phyloP scores from a whole-genome alignment of 2,329 filamentous ascomycete species.

The Trichoderma pleuroti region DNA sequence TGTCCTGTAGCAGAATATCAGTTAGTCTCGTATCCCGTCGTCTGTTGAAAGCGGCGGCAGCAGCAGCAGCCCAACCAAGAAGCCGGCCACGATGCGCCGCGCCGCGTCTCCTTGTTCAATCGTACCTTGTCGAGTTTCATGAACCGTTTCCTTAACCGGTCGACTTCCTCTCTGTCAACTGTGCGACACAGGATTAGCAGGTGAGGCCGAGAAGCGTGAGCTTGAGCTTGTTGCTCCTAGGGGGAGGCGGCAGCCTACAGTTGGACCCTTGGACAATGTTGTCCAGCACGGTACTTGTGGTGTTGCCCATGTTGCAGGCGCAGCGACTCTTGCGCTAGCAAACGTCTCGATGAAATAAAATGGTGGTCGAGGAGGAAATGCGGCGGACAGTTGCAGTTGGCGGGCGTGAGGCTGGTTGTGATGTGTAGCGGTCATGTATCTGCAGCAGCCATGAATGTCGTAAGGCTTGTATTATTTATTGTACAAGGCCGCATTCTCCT shows the following conservation, averaged over 20 bases:
- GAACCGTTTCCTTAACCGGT: constrained; percentile 91
- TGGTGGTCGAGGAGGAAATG: neutral
- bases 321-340: neutral
- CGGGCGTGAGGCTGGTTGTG: neutral
- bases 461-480: neutral
- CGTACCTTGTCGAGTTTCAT: constrained; percentile 98
- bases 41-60: neutral
- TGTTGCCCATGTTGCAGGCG: constrained; percentile 58
- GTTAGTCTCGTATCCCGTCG: neutral
- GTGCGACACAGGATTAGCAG: constrained; percentile 4
- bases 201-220: neutral
- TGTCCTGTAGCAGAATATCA: constrained; percentile 60
- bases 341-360: neutral
- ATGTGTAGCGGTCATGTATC: neutral
- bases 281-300: constrained; percentile 75
- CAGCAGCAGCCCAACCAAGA: neutral
- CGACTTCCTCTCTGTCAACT: constrained; percentile 98
- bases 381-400: neutral
- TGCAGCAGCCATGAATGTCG: neutral
- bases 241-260: constrained; percentile 55
- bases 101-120: constrained; percentile 2
- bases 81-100: neutral
- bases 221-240: too few species aligned
- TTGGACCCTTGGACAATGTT: constrained; percentile 96
- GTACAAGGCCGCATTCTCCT: neutral